Base-by-base conservation (phyloP, 1,284 basidiomycete genomes). In the Pseudozyma tsukubaensis region DNA sequence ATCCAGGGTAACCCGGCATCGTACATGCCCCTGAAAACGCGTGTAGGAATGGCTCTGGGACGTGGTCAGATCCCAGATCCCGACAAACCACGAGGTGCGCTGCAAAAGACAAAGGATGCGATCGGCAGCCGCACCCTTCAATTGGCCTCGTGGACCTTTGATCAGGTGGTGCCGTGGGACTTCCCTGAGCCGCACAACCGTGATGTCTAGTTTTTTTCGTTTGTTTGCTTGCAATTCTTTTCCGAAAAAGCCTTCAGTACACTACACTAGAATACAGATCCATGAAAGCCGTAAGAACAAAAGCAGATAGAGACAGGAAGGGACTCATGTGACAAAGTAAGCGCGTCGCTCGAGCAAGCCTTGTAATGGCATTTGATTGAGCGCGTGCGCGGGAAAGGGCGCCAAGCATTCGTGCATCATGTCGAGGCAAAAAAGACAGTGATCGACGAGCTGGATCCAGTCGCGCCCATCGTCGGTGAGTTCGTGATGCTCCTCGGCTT, bases 271-370 rank as follows among this genome's bases (percentile, higher is more conserved):
- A 39, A 16, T 39, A 39, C 10, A 39, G 16, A 39, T 39, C 9
- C 37, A 39, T 39, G 16, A 10, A 10, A 39, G 37, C 37, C 9
- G 37, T 39, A 16, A 39, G 10, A 16, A 16, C 16, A 16, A 39
- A 16, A 10, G 37, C 16, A 39, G 37, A 39, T 9, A 39, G 37
- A 39, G 37, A 39, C 49, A 50, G 9, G 34, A 4, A 8, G 21
- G 34, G 19, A 6, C 35, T 19, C 37, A 42, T 10, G 34, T n/a
- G n/a, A n/a, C 21, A 39, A 52, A 52, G 39, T 40, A 42, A 7
- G 50, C 50, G 16, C 50, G 50, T n/a, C 50, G 39, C 39, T 52
- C 50, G 39, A 52, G 50, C 50, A 52, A 42, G 19, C 39, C 39
- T 42, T 52, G 18, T 6, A 52, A 21, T 16, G 50, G 50, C 50